Base-by-base conservation (phyloP, 306 rosid species). In the Vigna nakashimae region DNA sequence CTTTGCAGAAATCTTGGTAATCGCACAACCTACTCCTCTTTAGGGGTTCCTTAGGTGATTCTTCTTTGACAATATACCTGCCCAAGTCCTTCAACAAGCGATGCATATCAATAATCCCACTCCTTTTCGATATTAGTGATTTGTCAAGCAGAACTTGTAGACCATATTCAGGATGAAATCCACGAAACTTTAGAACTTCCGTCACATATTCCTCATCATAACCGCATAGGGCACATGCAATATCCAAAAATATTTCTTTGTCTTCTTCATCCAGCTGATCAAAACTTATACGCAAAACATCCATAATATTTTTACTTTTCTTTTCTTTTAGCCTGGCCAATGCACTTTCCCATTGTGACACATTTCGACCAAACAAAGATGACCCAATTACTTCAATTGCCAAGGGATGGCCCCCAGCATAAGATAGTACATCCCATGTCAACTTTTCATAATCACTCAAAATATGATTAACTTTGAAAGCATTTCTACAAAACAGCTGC, bases 201-300 rank as follows among this genome's bases (percentile, higher is more conserved):
- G 6, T 30, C n/a, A 0, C 1, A 0, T 7, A 0, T 8, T 5
- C 10, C 13, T 0, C 0, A 0, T 2, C 4, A 9, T 3, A 0
- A 3, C 0, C 0, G 2, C 0, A 28, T 4, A 2, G 49, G 49
- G 17, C 28, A 26, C 69, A 74, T 6, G 72, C 36, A 62, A 75
- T 75, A 32, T 75, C 80, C 0, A 75, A 9, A 50, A 75, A 63
- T 34, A 64, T 62, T 14, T 75, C 42, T 12, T 53, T 53, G 0
- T 18, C 14, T 1, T 0, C 9, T 3, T 53, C 59, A 0, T 53
- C 28, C 6, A 53, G 0, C 14, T 53, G 28, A 53, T 53, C 59
- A 53, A 53, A 53, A 53, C 28, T 17, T 18, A 53, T 3, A 18
- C 59, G 14, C 6, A 53, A 7, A 24, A 53, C 59, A 17, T 53